These are phyloP conservation scores for Starmera pachycereana DNA, from an alignment of 805 yeast genomes.

Conservation along the genomic window DNA sequence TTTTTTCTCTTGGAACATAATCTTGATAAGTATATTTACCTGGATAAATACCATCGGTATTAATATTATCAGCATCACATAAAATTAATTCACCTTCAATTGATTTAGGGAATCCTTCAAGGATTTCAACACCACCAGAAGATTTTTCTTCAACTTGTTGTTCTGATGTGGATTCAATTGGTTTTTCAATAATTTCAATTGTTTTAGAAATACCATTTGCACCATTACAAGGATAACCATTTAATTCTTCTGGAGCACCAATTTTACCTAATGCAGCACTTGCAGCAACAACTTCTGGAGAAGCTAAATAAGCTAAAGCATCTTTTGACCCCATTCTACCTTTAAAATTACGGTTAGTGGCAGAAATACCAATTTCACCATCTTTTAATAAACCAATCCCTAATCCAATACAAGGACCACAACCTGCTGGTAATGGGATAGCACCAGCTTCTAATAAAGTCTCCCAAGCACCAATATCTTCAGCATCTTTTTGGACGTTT, in stretches of 20 bases:
- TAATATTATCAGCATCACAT: slow-evolving; percentile 94
- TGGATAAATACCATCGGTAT: slow-evolving; percentile 98
- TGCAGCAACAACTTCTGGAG: slow-evolving; percentile 98
- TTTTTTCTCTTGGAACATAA: slow-evolving; percentile 85
- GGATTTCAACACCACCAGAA: slow-evolving; percentile 50
- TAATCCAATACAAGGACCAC: slow-evolving; percentile 98
- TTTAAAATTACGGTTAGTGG: slow-evolving; percentile 96
- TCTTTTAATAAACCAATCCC: slow-evolving; percentile 90
- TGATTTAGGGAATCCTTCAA: slow-evolving; percentile 84
- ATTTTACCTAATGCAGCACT: slow-evolving; percentile 93
- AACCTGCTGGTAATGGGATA: slow-evolving; percentile 91
- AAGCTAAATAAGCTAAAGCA: slow-evolving; percentile 90
- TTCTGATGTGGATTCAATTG: slow-evolving; percentile 18
- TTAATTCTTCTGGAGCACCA: slow-evolving; percentile 82
- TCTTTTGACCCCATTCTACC: slow-evolving; percentile 99
- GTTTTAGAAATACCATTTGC: slow-evolving; percentile 37
- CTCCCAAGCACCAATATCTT: slow-evolving; percentile 86
- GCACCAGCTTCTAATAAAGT: slow-evolving; percentile 87
- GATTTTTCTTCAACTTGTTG: slow-evolving; percentile 17
- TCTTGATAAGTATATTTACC: slow-evolving; percentile 99
- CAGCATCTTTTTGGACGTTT: slow-evolving; percentile 88
- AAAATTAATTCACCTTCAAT: slow-evolving; percentile 87
- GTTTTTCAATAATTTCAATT: slow-evolving; percentile 21
- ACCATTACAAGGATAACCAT: slow-evolving; percentile 44
- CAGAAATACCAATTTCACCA: slow-evolving; percentile 97